Conservation (phyloP, 1,284 basidiomycete species). For the Ganoderma resinaceum region DNA sequence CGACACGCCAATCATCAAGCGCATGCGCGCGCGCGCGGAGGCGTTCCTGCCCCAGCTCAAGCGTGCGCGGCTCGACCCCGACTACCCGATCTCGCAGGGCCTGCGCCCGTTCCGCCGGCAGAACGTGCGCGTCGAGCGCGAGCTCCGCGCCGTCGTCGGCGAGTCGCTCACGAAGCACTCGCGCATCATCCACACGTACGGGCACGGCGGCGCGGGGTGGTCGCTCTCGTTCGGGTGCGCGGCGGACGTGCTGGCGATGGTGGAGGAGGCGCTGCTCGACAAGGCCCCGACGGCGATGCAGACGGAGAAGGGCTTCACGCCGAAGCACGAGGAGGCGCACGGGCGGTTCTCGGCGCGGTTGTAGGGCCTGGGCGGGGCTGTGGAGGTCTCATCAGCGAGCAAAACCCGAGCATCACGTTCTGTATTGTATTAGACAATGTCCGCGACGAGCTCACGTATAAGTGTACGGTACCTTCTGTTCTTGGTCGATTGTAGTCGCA, state of each 20-base stretch:
- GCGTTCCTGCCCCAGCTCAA: slow-evolving; percentile 41
- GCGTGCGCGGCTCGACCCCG: slow-evolving; percentile 41
- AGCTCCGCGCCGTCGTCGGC: slow-evolving; percentile 31
- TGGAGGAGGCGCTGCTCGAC: slow-evolving; percentile 15
- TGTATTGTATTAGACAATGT: neutral
- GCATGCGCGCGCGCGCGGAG: slow-evolving; percentile 44
- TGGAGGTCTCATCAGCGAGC: neutral
- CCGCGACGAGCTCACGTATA: neutral
- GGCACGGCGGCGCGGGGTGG: slow-evolving; percentile 42
- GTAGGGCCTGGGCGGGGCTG: slow-evolving; percentile 2
- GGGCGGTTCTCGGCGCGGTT: slow-evolving; percentile 1
- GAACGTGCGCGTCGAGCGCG: slow-evolving; percentile 46
- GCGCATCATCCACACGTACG: slow-evolving; percentile 44
- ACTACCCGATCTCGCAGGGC: slow-evolving; percentile 42
- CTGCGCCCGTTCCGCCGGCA: slow-evolving; percentile 42
- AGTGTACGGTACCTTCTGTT: neutral
- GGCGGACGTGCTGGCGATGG: slow-evolving; percentile 16
- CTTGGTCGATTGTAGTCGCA: neutral
- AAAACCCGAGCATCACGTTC: neutral
- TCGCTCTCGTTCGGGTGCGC: slow-evolving; percentile 22
- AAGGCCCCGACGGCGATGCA: neutral
- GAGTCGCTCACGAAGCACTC: slow-evolving; percentile 31
- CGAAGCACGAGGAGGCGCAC: neutral
- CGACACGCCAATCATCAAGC: slow-evolving; percentile 42
- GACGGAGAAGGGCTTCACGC: neutral